phyloP scores from a whole-genome alignment of 2,329 filamentous ascomycete species.

The Sphaceloma murrayae region DNA sequence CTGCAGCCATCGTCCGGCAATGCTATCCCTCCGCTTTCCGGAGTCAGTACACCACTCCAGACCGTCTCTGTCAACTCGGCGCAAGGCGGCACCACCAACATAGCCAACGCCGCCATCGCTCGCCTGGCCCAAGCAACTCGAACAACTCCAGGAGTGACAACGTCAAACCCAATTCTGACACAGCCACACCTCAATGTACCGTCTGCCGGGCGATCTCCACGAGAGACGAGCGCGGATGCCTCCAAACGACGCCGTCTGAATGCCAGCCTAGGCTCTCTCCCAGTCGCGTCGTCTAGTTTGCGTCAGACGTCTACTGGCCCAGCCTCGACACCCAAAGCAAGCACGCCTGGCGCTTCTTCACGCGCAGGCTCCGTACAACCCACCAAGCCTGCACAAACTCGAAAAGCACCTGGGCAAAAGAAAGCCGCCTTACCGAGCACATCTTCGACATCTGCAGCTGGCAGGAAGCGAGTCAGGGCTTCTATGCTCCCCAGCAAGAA shows the following conservation, averaged over 20 bases:
- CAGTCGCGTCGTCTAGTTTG: conserved; percentile 45
- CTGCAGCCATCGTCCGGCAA: conserved; percentile 41
- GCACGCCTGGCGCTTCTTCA: conserved; percentile 37
- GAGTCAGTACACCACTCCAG: conserved; percentile 43
- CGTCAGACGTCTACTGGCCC: conserved; percentile 54
- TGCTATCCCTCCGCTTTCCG: conserved; percentile 38
- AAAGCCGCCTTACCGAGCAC: conserved; percentile 43
- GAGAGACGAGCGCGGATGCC: conserved; percentile 35
- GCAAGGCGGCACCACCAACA: conserved; percentile 39
- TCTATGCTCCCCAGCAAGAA: conserved; percentile 19
- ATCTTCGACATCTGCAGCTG: conserved; percentile 23
- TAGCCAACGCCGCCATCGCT: conserved; percentile 42
- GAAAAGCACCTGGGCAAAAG: conserved; percentile 29
- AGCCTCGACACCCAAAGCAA: conserved; percentile 51
- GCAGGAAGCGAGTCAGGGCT: conserved; percentile 18
- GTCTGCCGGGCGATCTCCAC: conserved; percentile 23
- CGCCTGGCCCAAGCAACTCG: conserved; percentile 25
- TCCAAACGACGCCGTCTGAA: conserved; percentile 52
- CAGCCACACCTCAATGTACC: conserved; percentile 20
- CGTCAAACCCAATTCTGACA: conserved; percentile 19
- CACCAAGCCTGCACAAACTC: conserved; percentile 24
- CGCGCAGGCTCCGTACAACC: conserved; percentile 54
- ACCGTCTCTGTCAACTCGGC: conserved; percentile 47
- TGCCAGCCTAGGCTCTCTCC: conserved; percentile 39
- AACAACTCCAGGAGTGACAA: conserved; percentile 15